Evolutionary conservation across 768 basidiomycete species (phyloP), one percentile per base, ranked within the genome.

Genomic region (Tulasnella sp.): DNA sequence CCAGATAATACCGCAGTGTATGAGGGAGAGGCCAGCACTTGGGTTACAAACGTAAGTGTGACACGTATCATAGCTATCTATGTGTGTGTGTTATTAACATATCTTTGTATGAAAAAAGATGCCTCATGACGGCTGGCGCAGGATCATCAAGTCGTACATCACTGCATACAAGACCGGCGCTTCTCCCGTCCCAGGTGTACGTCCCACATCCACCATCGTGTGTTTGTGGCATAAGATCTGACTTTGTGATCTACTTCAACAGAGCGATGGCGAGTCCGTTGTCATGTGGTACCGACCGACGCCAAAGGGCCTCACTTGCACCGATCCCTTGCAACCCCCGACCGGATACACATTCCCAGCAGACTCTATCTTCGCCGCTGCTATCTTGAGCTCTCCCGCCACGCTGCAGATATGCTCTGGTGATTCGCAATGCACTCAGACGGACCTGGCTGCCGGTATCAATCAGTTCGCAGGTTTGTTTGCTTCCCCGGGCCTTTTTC

Each of bases 211-310:
- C n/a, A n/a, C n/a, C n/a, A n/a, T n/a, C n/a, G n/a, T n/a, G n/a
- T n/a, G n/a, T n/a, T n/a, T n/a, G n/a, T n/a, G n/a, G n/a, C n/a
- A n/a, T n/a, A n/a, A n/a, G n/a, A n/a, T n/a, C n/a, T n/a, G n/a
- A n/a, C n/a, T n/a, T n/a, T n/a, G n/a, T n/a, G n/a, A n/a, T n/a
- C n/a, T n/a, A n/a, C n/a, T n/a, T n/a, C n/a, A n/a, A 0, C 61
- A 67, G 27, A 64, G 69, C 52, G 63, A 66, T 8, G 62, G 65
- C 19, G 70, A 71, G 23, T 66, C 67, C 63, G 52, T 70, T 32
- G 59, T 70, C 19, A 69, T 69, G 58, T 70, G 69, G 68, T 67
- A 72, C 58, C 63, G 71, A 49, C 70, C 69, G 8, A 67, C 66
- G 19, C 58, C 70, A 26, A 70, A 69, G 61, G 58, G 53, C 34